Evolutionary conservation across 345 rosid species (phyloP).

Genomic region (Linum lewisii): DNA sequence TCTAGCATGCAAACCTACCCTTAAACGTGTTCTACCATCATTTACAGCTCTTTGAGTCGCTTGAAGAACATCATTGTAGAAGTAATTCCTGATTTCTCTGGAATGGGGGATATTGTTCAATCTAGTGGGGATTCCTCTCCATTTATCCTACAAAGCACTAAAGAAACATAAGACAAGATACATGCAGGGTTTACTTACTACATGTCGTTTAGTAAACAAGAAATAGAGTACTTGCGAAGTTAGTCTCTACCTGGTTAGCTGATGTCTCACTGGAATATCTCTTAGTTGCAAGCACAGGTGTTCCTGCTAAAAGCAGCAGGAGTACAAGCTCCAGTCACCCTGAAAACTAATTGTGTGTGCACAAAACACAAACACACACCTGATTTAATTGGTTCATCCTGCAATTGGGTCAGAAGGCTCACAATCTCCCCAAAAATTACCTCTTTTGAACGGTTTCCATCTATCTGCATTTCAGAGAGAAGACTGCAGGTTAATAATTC

Average conservation of each 20-base stretch:
- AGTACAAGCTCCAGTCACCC: conserved; percentile 4
- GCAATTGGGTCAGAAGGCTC: conserved; percentile 48
- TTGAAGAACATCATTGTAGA: conserved; percentile 75
- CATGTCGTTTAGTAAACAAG: background rate
- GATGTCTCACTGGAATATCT: conserved; percentile 30
- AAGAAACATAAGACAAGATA: conserved; percentile 26
- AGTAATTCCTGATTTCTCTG: conserved; percentile 78
- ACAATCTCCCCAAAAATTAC: conserved; percentile 51
- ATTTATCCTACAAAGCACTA: conserved; percentile 50
- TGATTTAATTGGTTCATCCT: conserved; percentile 17
- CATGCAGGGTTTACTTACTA: conserved; percentile 11
- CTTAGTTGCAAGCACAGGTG: conserved; percentile 20
- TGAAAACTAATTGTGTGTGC: background rate
- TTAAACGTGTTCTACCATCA: conserved; percentile 59
- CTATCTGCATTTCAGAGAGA: conserved; percentile 37
- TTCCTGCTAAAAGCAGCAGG: conserved; percentile 22
- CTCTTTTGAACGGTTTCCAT: conserved; percentile 70
- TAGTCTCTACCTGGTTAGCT: conserved; percentile 31
- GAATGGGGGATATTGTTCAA: conserved; percentile 95
- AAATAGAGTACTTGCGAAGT: background rate
- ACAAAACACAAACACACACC: conserved; percentile 23
- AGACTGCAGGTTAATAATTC: conserved; percentile 5
- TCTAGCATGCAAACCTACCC: conserved; percentile 35
- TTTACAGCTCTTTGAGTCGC: conserved; percentile 65
- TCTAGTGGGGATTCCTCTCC: conserved; percentile 94